Evolutionary conservation across 1,284 basidiomycete genomes (phyloP).

Genomic region (Austroboletus olivaceoglutinosus): DNA sequence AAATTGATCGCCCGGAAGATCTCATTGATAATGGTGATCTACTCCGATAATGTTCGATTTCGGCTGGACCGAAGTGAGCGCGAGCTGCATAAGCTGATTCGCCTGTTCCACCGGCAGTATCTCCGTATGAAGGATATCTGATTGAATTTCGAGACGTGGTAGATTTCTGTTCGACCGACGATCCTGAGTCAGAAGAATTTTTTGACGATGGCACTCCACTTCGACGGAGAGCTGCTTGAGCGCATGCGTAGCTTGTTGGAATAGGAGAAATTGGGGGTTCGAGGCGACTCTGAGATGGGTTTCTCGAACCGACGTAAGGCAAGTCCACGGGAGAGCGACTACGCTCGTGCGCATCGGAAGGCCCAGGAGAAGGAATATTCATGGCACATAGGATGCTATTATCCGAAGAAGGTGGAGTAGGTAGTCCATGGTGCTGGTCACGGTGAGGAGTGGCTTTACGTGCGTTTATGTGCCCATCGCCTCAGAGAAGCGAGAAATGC

Average conservation of each 20-base stretch:
- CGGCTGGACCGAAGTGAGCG: background rate
- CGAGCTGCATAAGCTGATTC: background rate
- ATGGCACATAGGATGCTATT: constrained; percentile 13
- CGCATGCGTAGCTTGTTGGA: too few species aligned
- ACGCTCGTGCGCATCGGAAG: constrained; percentile 1
- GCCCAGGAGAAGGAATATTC: constrained; percentile 11
- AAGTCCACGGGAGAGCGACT: constrained; percentile 15
- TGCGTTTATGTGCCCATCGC: constrained; percentile 1
- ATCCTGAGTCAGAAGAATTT: constrained; percentile 8
- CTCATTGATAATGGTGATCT: constrained; percentile 9
- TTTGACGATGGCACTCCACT: constrained; percentile 12
- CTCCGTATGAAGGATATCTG: background rate
- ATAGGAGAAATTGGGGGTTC: constrained; percentile 13
- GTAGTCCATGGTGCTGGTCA: background rate
- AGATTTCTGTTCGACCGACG: constrained; percentile 8
- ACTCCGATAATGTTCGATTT: constrained; percentile 6
- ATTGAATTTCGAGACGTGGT: background rate
- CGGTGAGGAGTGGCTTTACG: background rate
- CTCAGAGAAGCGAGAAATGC: constrained; percentile 6
- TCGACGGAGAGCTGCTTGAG: too few species aligned
- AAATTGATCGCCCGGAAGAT: constrained; percentile 17
- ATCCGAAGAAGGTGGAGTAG: background rate
- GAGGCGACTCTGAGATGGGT: constrained; percentile 26
- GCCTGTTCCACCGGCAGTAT: background rate
- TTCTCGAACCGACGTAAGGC: constrained; percentile 12